These are phyloP conservation scores for Syzygium oleosum DNA, from an alignment of 345 rosid genomes.

Conservation along the genomic window DNA sequence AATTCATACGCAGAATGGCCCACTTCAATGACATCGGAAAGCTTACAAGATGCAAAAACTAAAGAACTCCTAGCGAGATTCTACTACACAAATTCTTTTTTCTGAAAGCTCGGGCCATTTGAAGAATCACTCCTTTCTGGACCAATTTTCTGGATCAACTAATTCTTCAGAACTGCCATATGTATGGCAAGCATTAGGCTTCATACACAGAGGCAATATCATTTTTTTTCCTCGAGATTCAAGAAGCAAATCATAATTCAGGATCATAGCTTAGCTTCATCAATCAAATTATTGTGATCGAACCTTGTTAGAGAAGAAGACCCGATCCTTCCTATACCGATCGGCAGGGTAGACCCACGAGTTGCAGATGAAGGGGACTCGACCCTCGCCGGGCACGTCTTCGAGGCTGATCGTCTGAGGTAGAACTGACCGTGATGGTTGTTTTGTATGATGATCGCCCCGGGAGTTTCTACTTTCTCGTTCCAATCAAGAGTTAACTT, in stretches of 20 bases:
- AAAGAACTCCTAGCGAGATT: neutral
- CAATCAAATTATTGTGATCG: neutral
- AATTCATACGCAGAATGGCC: neutral
- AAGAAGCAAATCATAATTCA: neutral
- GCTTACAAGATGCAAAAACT: neutral
- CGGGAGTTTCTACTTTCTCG: conserved; percentile 25
- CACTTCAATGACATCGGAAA: neutral
- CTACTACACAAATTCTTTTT: neutral
- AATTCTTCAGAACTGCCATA: too few species aligned
- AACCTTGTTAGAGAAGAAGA: conserved; percentile 38
- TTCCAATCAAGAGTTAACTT: conserved; percentile 25
- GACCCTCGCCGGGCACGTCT: conserved; percentile 36
- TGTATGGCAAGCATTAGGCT: neutral
- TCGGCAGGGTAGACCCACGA: conserved; percentile 36
- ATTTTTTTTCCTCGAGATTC: neutral
- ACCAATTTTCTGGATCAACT: neutral
- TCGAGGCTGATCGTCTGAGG: too few species aligned
- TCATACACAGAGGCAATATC: neutral
- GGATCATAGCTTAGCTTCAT: too few species aligned
- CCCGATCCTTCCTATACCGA: conserved; percentile 14
- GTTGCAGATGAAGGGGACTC: conserved; percentile 34
- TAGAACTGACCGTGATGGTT: too few species aligned
- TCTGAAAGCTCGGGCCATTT: neutral
- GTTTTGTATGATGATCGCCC: too few species aligned
- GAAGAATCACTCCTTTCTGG: neutral